Conservation (phyloP, 345 rosid species). For the Gossypioides kirkii region DNA sequence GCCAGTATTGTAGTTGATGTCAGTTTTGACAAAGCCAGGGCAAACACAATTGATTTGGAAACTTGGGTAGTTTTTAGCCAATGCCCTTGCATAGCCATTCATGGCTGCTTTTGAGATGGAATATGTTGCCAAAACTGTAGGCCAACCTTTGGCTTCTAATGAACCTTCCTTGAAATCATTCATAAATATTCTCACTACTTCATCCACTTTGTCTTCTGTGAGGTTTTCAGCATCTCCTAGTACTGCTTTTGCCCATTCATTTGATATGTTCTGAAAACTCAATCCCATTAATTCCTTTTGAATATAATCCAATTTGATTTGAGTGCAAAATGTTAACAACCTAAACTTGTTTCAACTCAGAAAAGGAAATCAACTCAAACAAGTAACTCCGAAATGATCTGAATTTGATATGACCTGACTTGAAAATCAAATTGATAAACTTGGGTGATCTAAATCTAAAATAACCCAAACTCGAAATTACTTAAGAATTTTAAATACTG, state of each 20-base stretch:
- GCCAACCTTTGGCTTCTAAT: conserved; percentile 25
- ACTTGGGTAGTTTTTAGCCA: conserved; percentile 17
- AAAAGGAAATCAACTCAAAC: neutral
- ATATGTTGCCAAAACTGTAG: conserved; percentile 16
- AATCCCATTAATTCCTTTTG: neutral
- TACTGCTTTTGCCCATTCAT: conserved; percentile 23
- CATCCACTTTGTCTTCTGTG: conserved; percentile 28
- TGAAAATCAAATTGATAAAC: too few relatives aligned
- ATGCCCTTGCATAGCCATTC: conserved; percentile 30
- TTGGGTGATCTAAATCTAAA: too few relatives aligned
- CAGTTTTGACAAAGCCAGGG: conserved; percentile 34
- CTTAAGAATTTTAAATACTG: too few relatives aligned
- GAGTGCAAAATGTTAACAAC: too few relatives aligned
- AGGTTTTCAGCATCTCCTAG: conserved; percentile 23
- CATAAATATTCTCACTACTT: conserved; percentile 20
- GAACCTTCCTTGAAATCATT: conserved; percentile 28
- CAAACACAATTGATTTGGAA: conserved; percentile 23
- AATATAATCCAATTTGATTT: too few relatives aligned
- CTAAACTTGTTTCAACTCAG: neutral
- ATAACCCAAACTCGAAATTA: too few relatives aligned
- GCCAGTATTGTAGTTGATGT: conserved; percentile 14
- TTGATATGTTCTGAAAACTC: conserved; percentile 18
- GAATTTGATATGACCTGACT: too few relatives aligned
- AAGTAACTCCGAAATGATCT: too few relatives aligned
- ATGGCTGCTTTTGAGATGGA: conserved; percentile 23